Conservation (phyloP, 2,329 filamentous ascomycete genomes). For the Hymenoscyphus infarciens region DNA sequence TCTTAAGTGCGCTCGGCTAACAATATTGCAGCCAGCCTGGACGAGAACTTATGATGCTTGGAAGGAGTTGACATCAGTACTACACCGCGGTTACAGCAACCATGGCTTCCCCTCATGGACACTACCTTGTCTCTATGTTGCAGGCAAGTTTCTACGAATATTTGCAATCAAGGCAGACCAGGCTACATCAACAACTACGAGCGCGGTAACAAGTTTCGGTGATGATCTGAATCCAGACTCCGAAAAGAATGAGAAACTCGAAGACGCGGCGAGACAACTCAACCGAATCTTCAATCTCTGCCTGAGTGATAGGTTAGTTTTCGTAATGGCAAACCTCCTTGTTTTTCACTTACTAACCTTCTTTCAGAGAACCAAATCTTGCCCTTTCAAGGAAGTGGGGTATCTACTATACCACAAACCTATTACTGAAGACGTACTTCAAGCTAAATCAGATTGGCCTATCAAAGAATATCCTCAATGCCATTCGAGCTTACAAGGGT, state of each 20-base stretch:
- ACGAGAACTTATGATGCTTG: conserved; percentile 81
- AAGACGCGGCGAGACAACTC: conserved; percentile 85
- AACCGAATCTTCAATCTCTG: conserved; percentile 92
- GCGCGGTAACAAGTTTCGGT: conserved; percentile 52
- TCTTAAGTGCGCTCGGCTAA: background rate
- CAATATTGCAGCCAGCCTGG: conserved; percentile 46
- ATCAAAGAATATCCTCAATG: conserved; percentile 84
- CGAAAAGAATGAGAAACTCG: conserved; percentile 78
- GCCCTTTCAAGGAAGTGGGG: conserved; percentile 95
- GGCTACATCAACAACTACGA: conserved; percentile 50
- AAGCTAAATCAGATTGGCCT: conserved; percentile 87
- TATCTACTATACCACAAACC: conserved; percentile 89
- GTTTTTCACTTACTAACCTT: conserved; percentile 8
- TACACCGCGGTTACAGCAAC: conserved; percentile 79
- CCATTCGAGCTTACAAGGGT: conserved; percentile 68
- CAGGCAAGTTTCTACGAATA: conserved; percentile 78
- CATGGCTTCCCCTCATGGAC: conserved; percentile 83
- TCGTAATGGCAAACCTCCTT: background rate
- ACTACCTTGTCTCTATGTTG: conserved; percentile 82
- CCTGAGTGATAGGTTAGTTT: conserved; percentile 74
- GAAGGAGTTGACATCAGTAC: conserved; percentile 74
- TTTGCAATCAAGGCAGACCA: conserved; percentile 91
- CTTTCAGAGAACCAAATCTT: conserved; percentile 49
- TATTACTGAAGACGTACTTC: conserved; percentile 98
- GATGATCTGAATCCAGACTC: conserved; percentile 78